Conservation (phyloP, 768 basidiomycete species). For the Xerocomellus chrysenteron region DNA sequence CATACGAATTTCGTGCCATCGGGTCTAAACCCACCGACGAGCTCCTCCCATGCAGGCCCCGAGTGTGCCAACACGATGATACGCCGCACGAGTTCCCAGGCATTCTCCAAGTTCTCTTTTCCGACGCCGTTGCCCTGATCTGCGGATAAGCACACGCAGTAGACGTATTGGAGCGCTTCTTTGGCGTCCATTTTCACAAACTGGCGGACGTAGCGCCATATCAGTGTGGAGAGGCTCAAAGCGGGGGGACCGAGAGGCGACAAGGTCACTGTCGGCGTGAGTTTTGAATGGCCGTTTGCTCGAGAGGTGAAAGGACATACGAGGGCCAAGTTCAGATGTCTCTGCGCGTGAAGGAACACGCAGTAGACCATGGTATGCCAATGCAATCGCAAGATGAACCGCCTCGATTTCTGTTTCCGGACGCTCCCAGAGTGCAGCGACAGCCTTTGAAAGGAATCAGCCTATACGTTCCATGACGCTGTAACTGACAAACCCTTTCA, state of each 20-base stretch:
- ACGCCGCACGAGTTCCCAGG: constrained; percentile 77
- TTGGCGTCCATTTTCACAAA: constrained; percentile 93
- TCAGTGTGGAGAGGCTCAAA: constrained; percentile 77
- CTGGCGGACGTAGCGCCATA: constrained; percentile 91
- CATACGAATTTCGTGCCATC: constrained; percentile 86
- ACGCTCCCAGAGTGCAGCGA: constrained; percentile 87
- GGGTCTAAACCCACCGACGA: constrained; percentile 88
- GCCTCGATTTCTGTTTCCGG: constrained; percentile 88
- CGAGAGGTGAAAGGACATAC: constrained; percentile 44
- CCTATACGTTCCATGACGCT: no score
- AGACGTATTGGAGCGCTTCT: constrained; percentile 93
- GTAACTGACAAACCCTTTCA: constrained; percentile 63
- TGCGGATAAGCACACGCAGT: constrained; percentile 74
- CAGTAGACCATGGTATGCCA: constrained; percentile 91
- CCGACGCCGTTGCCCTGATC: constrained; percentile 72
- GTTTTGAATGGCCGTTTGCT: neutral
- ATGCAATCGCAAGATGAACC: constrained; percentile 87
- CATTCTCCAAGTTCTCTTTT: constrained; percentile 78
- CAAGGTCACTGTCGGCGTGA: constrained; percentile 54
- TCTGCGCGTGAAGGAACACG: constrained; percentile 80
- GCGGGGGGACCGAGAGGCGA: constrained; percentile 69
- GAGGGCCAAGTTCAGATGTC: constrained; percentile 78
- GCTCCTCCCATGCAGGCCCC: constrained; percentile 85
- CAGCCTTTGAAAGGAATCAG: constrained; percentile 53
- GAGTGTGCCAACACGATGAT: constrained; percentile 78